These are phyloP conservation scores for Colletotrichum karsti DNA, from an alignment of 2,329 filamentous ascomycete species.

Conservation along the genomic window DNA sequence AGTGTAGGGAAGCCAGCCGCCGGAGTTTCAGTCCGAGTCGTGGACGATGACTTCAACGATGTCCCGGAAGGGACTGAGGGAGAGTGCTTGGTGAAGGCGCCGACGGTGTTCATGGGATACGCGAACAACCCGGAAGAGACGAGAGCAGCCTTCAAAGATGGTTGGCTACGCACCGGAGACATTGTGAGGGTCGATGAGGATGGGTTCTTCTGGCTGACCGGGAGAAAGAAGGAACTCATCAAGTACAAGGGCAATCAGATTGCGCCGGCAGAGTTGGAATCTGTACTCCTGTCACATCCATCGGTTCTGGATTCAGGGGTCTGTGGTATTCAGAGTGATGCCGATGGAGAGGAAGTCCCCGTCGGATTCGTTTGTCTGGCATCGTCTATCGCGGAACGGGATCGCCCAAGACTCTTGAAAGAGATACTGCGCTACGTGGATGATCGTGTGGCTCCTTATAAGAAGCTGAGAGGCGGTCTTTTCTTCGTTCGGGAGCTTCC, in stretches of 20 bases:
- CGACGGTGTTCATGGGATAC: background rate
- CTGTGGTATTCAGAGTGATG: background rate
- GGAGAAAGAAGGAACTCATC: conserved; percentile 42
- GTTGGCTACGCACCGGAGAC: conserved; percentile 42
- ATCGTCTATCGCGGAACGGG: background rate
- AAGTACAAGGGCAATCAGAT: conserved; percentile 42
- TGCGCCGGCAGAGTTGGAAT: conserved; percentile 41
- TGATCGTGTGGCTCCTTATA: background rate
- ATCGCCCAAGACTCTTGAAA: background rate
- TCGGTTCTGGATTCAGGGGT: background rate
- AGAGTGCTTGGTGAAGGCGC: background rate
- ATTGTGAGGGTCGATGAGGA: conserved; percentile 37
- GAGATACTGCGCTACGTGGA: background rate
- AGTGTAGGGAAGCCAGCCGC: background rate
- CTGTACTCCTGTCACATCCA: conserved; percentile 14
- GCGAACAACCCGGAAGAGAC: background rate
- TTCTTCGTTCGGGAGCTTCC: background rate
- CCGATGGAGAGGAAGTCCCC: background rate
- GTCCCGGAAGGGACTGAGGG: background rate
- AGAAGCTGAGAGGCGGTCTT: background rate
- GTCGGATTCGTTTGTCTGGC: background rate
- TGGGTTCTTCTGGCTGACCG: conserved; percentile 40
- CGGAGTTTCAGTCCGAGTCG: background rate
- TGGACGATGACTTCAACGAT: background rate
- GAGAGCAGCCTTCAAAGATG: conserved; percentile 34